Evolutionary conservation across 2,329 filamentous ascomycete species (phyloP).

Genomic region (Fusarium sp.): DNA sequence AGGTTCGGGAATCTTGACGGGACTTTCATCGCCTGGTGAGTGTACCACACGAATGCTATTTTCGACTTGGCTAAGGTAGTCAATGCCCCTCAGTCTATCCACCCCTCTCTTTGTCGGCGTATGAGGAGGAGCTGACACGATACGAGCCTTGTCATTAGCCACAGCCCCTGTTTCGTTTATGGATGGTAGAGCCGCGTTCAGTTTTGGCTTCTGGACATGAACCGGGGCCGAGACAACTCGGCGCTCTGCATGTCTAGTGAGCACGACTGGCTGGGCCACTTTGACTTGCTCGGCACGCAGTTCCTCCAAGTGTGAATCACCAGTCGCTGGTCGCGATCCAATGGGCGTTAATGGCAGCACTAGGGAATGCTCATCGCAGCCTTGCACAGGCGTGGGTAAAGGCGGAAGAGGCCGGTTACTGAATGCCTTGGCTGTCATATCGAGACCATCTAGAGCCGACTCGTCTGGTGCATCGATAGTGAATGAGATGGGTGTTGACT

Average conservation of each 20-base stretch:
- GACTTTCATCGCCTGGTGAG: conserved; percentile 56
- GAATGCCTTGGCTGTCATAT: conserved; percentile 54
- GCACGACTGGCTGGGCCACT: conserved; percentile 49
- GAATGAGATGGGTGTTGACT: conserved; percentile 58
- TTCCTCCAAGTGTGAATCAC: conserved; percentile 43
- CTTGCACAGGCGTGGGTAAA: conserved; percentile 53
- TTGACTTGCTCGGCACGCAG: conserved; percentile 43
- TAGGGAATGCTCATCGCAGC: conserved; percentile 26
- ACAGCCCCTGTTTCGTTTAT: conserved; percentile 58
- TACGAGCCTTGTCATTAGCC: conserved; percentile 55
- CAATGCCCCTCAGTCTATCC: conserved; percentile 54
- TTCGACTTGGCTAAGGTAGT: conserved; percentile 60
- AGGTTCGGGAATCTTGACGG: conserved; percentile 52
- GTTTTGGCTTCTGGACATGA: conserved; percentile 56
- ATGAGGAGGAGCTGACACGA: conserved; percentile 60
- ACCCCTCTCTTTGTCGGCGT: conserved; percentile 47
- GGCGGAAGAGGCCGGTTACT: conserved; percentile 64
- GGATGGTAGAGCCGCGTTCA: conserved; percentile 57
- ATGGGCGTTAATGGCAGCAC: conserved; percentile 35
- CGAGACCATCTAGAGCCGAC: conserved; percentile 12
- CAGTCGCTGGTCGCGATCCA: conserved; percentile 42
- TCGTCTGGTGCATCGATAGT: conserved; percentile 52
- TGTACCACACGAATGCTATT: conserved; percentile 68
- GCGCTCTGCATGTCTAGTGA: conserved; percentile 55
- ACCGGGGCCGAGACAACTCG: conserved; percentile 65